phyloP scores from a whole-genome alignment of 305 asterid species.

The Caryopteris hybrid region DNA sequence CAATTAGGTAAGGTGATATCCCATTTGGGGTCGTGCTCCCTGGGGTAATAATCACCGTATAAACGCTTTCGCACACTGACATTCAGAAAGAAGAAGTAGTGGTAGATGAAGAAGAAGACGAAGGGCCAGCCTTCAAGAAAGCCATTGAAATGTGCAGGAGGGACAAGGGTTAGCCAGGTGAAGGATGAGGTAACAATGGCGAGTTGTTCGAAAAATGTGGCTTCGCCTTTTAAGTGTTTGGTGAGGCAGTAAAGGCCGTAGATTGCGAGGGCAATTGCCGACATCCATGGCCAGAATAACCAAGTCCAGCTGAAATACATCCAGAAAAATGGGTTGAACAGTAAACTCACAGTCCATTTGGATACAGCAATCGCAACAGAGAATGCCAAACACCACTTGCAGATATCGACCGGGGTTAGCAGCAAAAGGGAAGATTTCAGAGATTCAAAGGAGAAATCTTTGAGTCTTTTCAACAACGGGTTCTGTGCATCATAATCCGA shows the following conservation, averaged over 20 bases:
- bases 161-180: conserved; percentile 90
- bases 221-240: conserved; percentile 54
- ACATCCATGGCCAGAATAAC: conserved; percentile 95
- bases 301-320: conserved; percentile 90
- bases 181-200: conserved; percentile 67
- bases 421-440: conserved; percentile 40
- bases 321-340: conserved; percentile 81
- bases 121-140: conserved; percentile 98
- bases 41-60: conserved; percentile 66
- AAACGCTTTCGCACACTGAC: conserved; percentile 63
- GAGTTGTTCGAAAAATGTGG: conserved; percentile 56
- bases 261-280: conserved; percentile 45
- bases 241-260: conserved; percentile 54
- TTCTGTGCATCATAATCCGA: conserved; percentile 21
- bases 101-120: conserved; percentile 79
- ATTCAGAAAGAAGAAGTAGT: conserved; percentile 78
- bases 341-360: conserved; percentile 45
- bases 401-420: conserved; percentile 54
- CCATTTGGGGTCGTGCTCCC: conserved; percentile 73
- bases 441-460: conserved; percentile 44
- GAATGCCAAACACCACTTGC: conserved; percentile 59
- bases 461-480: conserved; percentile 19
- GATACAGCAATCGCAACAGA: conserved; percentile 51
- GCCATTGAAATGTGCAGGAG: conserved; percentile 93
- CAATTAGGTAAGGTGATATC: conserved; percentile 59